These are phyloP conservation scores for Fusarium fujikuroi DNA, from an alignment of 2,329 filamentous ascomycete genomes.

Conservation along the genomic window DNA sequence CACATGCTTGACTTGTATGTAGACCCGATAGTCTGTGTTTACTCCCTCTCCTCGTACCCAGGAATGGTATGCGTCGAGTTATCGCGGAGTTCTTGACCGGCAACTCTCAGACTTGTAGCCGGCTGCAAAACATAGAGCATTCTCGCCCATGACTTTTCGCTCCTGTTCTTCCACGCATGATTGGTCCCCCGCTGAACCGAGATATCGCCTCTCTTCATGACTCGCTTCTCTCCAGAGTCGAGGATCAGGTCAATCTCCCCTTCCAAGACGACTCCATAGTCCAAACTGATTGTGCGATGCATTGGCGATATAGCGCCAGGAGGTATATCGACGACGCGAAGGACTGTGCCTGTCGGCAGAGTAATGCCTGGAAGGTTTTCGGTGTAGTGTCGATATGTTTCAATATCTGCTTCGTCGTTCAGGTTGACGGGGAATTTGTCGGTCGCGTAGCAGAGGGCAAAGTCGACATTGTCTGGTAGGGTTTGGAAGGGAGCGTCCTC, in stretches of 20 bases:
- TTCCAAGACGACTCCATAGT: not conserved
- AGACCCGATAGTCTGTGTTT: too few relatives aligned
- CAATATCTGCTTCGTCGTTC: not conserved
- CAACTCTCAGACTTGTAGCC: not conserved
- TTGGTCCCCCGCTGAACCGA: not conserved
- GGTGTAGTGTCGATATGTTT: not conserved
- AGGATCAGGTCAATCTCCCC: not conserved
- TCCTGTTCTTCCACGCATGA: not conserved
- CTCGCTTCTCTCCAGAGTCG: not conserved
- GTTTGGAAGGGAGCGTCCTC: not conserved
- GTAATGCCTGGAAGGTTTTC: not conserved
- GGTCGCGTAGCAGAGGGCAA: not conserved
- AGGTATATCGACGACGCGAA: not conserved
- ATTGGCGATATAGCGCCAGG: not conserved
- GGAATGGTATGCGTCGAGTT: not conserved
- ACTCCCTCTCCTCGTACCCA: not conserved
- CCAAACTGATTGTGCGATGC: not conserved
- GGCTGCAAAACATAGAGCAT: conserved; percentile 1
- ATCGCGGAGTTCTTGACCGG: not conserved
- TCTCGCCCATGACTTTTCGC: not conserved
- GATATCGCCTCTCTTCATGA: not conserved
- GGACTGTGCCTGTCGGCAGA: not conserved
- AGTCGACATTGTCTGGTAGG: conserved; percentile 1
- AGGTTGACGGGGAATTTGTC: not conserved
- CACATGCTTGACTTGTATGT: too few relatives aligned